These are phyloP conservation scores for Buxus sempervirens DNA, from an alignment of 164 flowering plant species.

Conservation along the genomic window DNA sequence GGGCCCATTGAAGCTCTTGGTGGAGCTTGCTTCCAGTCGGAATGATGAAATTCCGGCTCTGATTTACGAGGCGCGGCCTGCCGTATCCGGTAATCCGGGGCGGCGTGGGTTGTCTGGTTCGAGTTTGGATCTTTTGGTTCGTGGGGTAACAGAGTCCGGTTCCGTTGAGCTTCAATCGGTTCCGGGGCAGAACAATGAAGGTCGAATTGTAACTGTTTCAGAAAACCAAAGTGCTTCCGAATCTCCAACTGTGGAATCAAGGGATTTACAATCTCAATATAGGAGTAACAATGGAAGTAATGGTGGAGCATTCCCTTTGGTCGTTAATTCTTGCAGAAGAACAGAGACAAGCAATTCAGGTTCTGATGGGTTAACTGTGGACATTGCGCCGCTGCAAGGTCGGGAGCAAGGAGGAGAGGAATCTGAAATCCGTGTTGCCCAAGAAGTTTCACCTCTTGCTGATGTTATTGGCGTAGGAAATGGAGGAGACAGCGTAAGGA, in stretches of 20 bases:
- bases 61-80: conserved; percentile 86
- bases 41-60: conserved; percentile 88
- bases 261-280: conserved; percentile 5
- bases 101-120: conserved; percentile 12
- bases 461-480: conserved; percentile 22
- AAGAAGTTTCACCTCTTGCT: conserved; percentile 63
- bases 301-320: conserved; percentile 51
- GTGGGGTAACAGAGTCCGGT: conserved; percentile 40
- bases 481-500: conserved; percentile 26
- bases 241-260: conserved; percentile 11
- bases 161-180: conserved; percentile 65
- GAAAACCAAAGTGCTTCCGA: conserved; percentile 15
- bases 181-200: conserved; percentile 9
- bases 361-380: conserved; percentile 22
- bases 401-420: conserved; percentile 18
- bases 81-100: conserved; percentile 15
- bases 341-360: conserved; percentile 19
- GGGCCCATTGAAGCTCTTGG: conserved; percentile 82
- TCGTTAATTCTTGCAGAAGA: conserved; percentile 21
- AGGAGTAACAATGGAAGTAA: conserved; percentile 13
- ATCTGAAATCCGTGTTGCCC: conserved; percentile 33
- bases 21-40: conserved; percentile 73
- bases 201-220: conserved; percentile 5
- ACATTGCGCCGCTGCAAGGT: not conserved
- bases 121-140: conserved; percentile 44